phyloP scores from a whole-genome alignment of 371 early-diverging fungal species.

The Syncephalastrum monosporum region DNA sequence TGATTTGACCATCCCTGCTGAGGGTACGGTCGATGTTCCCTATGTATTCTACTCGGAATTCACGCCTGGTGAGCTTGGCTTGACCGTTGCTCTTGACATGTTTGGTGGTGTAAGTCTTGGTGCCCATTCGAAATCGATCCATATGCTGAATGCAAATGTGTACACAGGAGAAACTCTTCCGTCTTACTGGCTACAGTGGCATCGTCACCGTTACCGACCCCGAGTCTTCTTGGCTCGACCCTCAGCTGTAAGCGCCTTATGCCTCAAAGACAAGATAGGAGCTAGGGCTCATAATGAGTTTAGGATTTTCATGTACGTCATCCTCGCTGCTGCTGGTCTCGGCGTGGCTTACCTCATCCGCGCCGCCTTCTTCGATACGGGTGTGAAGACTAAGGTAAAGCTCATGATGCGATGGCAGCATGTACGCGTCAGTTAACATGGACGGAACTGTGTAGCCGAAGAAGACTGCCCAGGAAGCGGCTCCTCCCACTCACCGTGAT shows the following conservation, averaged over 20 bases:
- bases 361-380: conserved; percentile 43
- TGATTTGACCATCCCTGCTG: conserved; percentile 28
- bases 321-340: conserved; percentile 39
- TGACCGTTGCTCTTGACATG: conserved; percentile 44
- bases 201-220: conserved; percentile 45
- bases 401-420: not conserved
- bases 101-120: conserved; percentile 32
- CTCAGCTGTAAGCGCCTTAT: conserved; percentile 42
- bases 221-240: conserved; percentile 44
- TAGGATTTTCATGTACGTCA: conserved; percentile 43
- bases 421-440: not conserved
- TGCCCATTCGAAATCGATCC: not conserved
- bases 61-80: conserved; percentile 41
- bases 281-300: not conserved
- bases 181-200: conserved; percentile 45
- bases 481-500: conserved; percentile 47
- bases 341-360: conserved; percentile 46
- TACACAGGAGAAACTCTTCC: conserved; percentile 32
- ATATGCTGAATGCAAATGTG: not conserved
- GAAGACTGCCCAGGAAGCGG: conserved; percentile 27
- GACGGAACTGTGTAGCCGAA: conserved; percentile 19
- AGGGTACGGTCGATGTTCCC: conserved; percentile 34
- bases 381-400: conserved; percentile 36
- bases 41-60: conserved; percentile 50
- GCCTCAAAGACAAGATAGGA: not conserved